These are phyloP conservation scores for Colletotrichum agaves DNA, from an alignment of 2,329 filamentous ascomycete genomes.

Conservation along the genomic window DNA sequence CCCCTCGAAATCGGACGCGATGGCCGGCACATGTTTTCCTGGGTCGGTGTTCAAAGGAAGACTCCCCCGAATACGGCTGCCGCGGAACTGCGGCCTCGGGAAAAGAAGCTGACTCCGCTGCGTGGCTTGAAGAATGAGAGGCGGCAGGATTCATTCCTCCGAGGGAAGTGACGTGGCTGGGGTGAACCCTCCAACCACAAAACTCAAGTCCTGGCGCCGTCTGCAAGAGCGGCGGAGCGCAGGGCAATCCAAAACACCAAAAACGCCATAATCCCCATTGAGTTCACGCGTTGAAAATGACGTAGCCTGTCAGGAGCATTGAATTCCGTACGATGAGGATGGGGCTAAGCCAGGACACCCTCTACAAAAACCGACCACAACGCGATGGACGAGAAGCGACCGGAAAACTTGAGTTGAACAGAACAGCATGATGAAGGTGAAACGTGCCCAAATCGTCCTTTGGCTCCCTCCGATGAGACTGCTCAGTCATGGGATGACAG, in stretches of 20 bases:
- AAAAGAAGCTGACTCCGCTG: not conserved
- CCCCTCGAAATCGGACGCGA: constrained; percentile 7
- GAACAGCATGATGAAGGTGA: constrained; percentile 14
- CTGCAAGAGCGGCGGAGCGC: constrained; percentile 5
- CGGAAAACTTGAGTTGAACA: constrained; percentile 24
- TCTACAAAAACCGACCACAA: not conserved
- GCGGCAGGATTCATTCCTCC: constrained; percentile 5
- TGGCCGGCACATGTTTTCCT: not conserved
- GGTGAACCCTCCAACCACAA: constrained; percentile 14
- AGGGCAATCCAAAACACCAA: constrained; percentile 12
- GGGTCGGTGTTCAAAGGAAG: not conserved
- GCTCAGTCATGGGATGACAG: constrained; percentile 23
- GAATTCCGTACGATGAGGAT: not conserved
- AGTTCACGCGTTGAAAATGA: not conserved
- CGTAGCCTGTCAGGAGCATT: not conserved
- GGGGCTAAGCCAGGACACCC: not conserved
- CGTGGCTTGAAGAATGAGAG: not conserved
- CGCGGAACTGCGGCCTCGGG: constrained; percentile 5
- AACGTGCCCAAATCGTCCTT: constrained; percentile 21
- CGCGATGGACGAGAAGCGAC: not conserved
- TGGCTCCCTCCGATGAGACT: constrained; percentile 11
- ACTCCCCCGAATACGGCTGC: not conserved
- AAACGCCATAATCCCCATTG: too few relatives aligned
- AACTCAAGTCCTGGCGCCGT: not conserved
- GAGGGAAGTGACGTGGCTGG: constrained; percentile 5